Evolutionary conservation across 345 rosid genomes (phyloP).

Genomic region (Bruguiera parviflora): DNA sequence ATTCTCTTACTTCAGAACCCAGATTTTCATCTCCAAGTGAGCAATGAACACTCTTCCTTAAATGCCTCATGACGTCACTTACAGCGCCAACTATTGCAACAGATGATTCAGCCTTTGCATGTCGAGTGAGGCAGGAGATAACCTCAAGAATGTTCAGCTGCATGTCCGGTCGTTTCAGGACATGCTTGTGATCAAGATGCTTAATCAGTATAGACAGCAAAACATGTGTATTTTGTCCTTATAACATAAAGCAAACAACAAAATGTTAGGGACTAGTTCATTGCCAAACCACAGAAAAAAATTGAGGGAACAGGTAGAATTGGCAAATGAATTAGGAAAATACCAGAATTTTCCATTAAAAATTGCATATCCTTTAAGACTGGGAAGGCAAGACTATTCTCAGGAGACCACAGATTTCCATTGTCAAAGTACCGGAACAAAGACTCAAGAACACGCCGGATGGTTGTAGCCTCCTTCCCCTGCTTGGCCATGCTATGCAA

Average conservation of each 20-base stretch:
- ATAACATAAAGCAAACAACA: slow-evolving; percentile 17
- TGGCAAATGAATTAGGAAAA: slow-evolving; percentile 3
- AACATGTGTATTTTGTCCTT: slow-evolving; percentile 86
- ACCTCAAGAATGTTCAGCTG: slow-evolving; percentile 79
- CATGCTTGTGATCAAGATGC: slow-evolving; percentile 93
- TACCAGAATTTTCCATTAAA: slow-evolving; percentile 83
- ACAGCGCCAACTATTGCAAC: slow-evolving; percentile 75
- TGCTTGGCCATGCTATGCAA: slow-evolving; percentile 89
- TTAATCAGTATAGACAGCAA: slow-evolving; percentile 78
- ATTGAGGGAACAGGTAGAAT: not conserved
- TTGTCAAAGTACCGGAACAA: slow-evolving; percentile 82
- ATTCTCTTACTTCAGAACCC: slow-evolving; percentile 52
- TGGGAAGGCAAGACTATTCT: slow-evolving; percentile 67
- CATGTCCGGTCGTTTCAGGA: slow-evolving; percentile 69
- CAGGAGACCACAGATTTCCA: slow-evolving; percentile 69
- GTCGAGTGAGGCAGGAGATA: slow-evolving; percentile 64
- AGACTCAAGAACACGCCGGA: slow-evolving; percentile 83
- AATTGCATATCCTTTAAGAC: slow-evolving; percentile 86
- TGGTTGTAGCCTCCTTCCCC: slow-evolving; percentile 89
- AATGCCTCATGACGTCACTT: slow-evolving; percentile 80
- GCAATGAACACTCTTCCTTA: slow-evolving; percentile 79
- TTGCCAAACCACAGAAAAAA: slow-evolving; percentile 11
- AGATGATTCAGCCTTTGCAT: slow-evolving; percentile 65
- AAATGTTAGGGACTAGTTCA: not conserved
- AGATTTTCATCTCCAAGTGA: slow-evolving; percentile 68